Percentiles rank a stretch among this genome's conserved stretches.
Evolutionary conservation across 805 yeast genomes (phyloP).

Genomic region (Ogataea ganodermae): DNA sequence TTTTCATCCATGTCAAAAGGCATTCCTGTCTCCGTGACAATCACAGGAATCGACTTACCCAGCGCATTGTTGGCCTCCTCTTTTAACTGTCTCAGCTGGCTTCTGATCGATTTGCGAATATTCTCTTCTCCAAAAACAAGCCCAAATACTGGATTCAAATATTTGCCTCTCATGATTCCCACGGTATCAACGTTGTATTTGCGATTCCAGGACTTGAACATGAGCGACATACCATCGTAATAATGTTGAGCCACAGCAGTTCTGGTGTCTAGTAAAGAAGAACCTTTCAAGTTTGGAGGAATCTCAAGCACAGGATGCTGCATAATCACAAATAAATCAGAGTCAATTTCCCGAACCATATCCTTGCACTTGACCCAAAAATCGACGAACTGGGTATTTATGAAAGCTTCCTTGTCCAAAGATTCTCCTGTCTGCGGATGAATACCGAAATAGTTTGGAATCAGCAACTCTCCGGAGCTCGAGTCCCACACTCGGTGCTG

Average conservation of each 20-base stretch:
- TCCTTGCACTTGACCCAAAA: constrained; percentile 55
- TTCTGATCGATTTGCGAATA: constrained; percentile 69
- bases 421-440: constrained; percentile 40
- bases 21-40: constrained; percentile 95
- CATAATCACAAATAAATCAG: constrained; percentile 56
- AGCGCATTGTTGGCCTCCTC: constrained; percentile 61
- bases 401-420: constrained; percentile 56
- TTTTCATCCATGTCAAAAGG: constrained; percentile 94
- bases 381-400: constrained; percentile 64
- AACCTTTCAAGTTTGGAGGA: constrained; percentile 67
- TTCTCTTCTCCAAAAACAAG: constrained; percentile 80
- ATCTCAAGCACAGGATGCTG: constrained; percentile 81
- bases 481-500: constrained; percentile 76
- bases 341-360: constrained; percentile 47
- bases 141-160: constrained; percentile 69
- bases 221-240: constrained; percentile 90
- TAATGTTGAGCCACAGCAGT: constrained; percentile 86
- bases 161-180: constrained; percentile 80
- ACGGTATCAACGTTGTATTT: constrained; percentile 83
- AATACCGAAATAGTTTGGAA: constrained; percentile 52
- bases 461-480: constrained; percentile 39
- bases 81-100: constrained; percentile 67
- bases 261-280: constrained; percentile 55
- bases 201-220: constrained; percentile 89
- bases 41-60: constrained; percentile 67